Percentiles rank a stretch among this genome's conserved stretches.
Evolutionary conservation across 257 asterid genomes (phyloP).

Genomic region (Gynochthodes officinalis): DNA sequence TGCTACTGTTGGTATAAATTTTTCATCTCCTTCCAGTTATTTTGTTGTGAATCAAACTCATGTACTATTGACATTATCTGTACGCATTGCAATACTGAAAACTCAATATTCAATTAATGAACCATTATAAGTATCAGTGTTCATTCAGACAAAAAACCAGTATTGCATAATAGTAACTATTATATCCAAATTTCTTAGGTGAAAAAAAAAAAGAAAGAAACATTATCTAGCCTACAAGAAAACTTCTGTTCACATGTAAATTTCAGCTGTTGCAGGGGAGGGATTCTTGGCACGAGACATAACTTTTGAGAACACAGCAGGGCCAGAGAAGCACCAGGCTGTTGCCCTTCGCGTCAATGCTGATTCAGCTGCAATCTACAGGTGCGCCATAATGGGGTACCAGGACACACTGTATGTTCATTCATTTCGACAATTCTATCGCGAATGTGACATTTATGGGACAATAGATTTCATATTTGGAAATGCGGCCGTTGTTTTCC

Average conservation of each 20-base stretch:
- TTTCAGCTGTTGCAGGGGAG: conserved; percentile 75
- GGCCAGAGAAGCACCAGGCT: conserved; percentile 76
- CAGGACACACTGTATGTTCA: conserved; percentile 83
- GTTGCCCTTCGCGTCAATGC: conserved; percentile 85
- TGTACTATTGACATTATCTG: background rate
- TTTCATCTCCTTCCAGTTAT: background rate
- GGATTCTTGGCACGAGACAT: conserved; percentile 89
- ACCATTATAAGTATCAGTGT: too few relatives aligned
- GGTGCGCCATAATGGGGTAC: conserved; percentile 61
- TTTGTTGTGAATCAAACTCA: background rate
- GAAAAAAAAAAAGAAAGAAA: too few relatives aligned
- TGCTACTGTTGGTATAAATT: conserved; percentile 68
- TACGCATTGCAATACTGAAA: background rate
- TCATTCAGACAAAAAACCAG: too few relatives aligned
- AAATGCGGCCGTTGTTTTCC: conserved; percentile 76
- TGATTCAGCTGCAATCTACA: conserved; percentile 61
- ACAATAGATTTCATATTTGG: conserved; percentile 90
- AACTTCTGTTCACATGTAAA: too few relatives aligned
- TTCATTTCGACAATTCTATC: conserved; percentile 75
- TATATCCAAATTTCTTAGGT: too few relatives aligned
- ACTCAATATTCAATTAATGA: too few relatives aligned
- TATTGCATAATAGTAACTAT: too few relatives aligned
- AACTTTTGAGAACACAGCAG: conserved; percentile 73
- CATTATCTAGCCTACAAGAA: too few relatives aligned
- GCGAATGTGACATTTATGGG: conserved; percentile 82